These are phyloP conservation scores for Lonicera japonica DNA, from an alignment of 129 eudicot species.

Conservation along the genomic window DNA sequence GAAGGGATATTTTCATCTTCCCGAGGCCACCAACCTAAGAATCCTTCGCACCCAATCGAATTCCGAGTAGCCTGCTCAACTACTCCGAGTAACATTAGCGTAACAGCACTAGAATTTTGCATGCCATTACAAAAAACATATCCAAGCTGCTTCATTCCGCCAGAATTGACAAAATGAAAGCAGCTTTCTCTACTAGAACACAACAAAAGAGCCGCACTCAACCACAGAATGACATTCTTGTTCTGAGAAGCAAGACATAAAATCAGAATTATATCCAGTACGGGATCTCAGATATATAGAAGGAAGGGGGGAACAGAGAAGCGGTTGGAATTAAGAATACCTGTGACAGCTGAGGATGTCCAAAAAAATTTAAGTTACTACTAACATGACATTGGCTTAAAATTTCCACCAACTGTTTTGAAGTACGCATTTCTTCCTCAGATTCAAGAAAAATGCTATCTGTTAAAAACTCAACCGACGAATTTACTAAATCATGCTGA, in stretches of 20 bases:
- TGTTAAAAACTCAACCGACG: conserved; percentile 27
- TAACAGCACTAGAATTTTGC: conserved; percentile 43
- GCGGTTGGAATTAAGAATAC: conserved; percentile 21
- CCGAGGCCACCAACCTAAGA: conserved; percentile 97
- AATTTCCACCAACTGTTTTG: conserved; percentile 70
- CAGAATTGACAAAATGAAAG: conserved; percentile 79
- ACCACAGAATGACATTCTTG: conserved; percentile 55
- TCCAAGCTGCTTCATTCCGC: conserved; percentile 85
- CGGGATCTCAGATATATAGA: neutral
- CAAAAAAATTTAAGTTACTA: conserved; percentile 18
- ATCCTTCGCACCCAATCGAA: conserved; percentile 96
- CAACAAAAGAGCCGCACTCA: conserved; percentile 59
- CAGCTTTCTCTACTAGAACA: conserved; percentile 83
- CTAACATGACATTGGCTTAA: conserved; percentile 28
- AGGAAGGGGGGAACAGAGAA: neutral
- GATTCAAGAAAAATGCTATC: conserved; percentile 47
- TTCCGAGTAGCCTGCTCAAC: conserved; percentile 79
- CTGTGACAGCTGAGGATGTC: conserved; percentile 59
- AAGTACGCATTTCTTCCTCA: conserved; percentile 46
- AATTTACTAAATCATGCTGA: conserved; percentile 26
- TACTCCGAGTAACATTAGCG: conserved; percentile 71
- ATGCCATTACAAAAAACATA: conserved; percentile 38
- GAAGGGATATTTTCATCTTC: conserved; percentile 75
- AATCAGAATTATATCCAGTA: conserved; percentile 1
- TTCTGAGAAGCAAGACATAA: conserved; percentile 39